Evolutionary conservation across 176 grass and related monocot genomes (phyloP).

Genomic region (Triticum turgidum): DNA sequence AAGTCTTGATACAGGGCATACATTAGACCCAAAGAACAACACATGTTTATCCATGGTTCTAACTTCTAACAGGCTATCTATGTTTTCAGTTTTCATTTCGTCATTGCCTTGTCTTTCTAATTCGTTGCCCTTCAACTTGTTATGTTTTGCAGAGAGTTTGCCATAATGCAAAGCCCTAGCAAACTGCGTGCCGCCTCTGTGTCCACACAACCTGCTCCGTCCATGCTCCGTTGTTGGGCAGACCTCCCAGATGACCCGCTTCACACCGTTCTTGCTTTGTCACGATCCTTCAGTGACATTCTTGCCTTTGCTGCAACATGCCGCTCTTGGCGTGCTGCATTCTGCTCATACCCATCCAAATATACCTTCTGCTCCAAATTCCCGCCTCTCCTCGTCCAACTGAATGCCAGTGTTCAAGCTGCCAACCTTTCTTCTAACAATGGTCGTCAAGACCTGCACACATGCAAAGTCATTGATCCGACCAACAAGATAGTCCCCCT

Average conservation of each 20-base stretch:
- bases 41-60: neutral
- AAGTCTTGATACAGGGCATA: neutral
- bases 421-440: too few relatives aligned
- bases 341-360: neutral
- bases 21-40: neutral
- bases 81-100: neutral
- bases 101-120: neutral
- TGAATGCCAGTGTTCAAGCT: too few relatives aligned
- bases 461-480: too few relatives aligned
- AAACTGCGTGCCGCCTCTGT: neutral
- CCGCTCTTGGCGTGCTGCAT: neutral
- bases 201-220: neutral
- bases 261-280: neutral
- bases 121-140: neutral
- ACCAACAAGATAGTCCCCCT: too few relatives aligned
- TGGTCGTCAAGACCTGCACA: too few relatives aligned
- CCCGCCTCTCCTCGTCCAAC: too few relatives aligned
- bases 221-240: neutral
- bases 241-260: neutral
- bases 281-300: neutral
- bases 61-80: neutral
- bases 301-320: neutral
- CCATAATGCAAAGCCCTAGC: neutral
- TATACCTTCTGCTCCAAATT: too few relatives aligned
- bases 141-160: neutral